Conservation (phyloP, 164 flowering plant genomes). For the Aristolochia contorta region DNA sequence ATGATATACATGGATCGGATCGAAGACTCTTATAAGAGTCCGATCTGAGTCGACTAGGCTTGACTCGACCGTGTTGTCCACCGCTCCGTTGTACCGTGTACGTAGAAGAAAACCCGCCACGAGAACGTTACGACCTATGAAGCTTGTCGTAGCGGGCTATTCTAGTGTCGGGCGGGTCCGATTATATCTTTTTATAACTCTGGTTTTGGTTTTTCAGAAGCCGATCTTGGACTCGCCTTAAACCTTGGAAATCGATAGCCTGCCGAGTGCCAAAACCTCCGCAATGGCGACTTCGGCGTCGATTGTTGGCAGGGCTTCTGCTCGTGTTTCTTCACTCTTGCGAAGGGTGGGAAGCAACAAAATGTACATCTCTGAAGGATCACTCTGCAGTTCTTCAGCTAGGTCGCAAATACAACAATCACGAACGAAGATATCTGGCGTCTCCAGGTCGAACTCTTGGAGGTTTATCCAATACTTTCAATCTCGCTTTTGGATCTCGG, state of each 20-base stretch:
- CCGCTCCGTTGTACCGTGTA: too few species aligned
- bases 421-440: slow-evolving; percentile 16
- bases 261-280: neutral
- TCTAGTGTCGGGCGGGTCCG: too few species aligned
- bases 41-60: too few species aligned
- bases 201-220: too few species aligned
- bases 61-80: too few species aligned
- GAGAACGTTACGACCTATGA: too few species aligned
- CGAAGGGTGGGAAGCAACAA: slow-evolving; percentile 4
- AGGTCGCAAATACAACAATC: neutral
- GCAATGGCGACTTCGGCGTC: neutral
- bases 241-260: neutral
- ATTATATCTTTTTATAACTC: too few species aligned
- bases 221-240: neutral
- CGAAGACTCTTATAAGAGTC: too few species aligned
- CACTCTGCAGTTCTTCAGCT: slow-evolving; percentile 16
- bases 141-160: too few species aligned
- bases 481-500: neutral
- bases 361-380: slow-evolving; percentile 7
- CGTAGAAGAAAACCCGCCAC: too few species aligned
- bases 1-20: too few species aligned
- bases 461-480: neutral
- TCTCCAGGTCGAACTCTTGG: slow-evolving; percentile 22
- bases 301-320: slow-evolving; percentile 20
- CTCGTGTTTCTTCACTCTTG: slow-evolving; percentile 18